Percentiles rank a stretch among this genome's conserved stretches.
Conservation (phyloP, 495 filamentous ascomycete genomes). For the Evernia prunastri region DNA sequence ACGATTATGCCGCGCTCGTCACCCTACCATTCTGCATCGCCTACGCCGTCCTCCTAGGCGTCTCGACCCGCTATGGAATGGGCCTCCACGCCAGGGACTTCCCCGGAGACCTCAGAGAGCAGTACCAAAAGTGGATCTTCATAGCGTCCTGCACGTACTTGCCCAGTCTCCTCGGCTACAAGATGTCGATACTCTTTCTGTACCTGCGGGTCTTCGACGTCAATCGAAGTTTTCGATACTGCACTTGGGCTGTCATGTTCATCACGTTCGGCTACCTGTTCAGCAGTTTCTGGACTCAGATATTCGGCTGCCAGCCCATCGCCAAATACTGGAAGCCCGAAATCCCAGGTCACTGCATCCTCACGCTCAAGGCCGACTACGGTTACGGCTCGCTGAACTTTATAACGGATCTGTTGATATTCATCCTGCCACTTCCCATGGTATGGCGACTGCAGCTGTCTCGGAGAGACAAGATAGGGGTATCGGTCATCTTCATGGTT, state of each 20-base stretch:
- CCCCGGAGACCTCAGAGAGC: not conserved
- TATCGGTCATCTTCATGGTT: conserved; percentile 39
- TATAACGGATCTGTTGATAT: conserved; percentile 35
- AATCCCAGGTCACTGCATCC: conserved; percentile 35
- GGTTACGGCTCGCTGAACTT: conserved; percentile 34
- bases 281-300: conserved; percentile 35
- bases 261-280: conserved; percentile 38
- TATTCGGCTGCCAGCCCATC: conserved; percentile 36
- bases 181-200: conserved; percentile 34
- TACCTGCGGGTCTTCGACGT: conserved; percentile 38
- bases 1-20: conserved; percentile 22
- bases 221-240: conserved; percentile 32
- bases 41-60: conserved; percentile 26
- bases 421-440: conserved; percentile 35
- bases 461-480: conserved; percentile 35
- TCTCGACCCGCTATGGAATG: conserved; percentile 15
- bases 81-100: conserved; percentile 15
- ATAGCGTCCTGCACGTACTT: conserved; percentile 37
- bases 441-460: conserved; percentile 37
- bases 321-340: conserved; percentile 28
- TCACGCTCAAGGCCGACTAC: conserved; percentile 32
- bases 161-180: conserved; percentile 34
- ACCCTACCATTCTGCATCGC: conserved; percentile 20
- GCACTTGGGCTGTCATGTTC: conserved; percentile 36
- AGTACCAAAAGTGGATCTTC: conserved; percentile 32